Evolutionary conservation across 2,329 filamentous ascomycete genomes (phyloP).

Genomic region (Didymella exigua): DNA sequence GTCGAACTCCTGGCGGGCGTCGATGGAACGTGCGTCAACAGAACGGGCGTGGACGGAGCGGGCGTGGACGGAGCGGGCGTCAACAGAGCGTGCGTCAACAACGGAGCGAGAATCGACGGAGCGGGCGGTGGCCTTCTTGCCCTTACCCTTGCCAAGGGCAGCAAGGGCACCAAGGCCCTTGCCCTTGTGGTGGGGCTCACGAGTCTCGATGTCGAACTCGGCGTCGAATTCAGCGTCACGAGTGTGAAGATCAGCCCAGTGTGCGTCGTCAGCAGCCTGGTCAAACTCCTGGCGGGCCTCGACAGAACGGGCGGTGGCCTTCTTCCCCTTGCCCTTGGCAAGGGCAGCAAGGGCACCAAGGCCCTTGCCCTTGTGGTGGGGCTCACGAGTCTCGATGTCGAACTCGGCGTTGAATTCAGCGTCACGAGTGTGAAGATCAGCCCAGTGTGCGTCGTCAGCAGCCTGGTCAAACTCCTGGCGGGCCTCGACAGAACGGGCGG

Average conservation of each 20-base stretch:
- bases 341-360: no score
- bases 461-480: not conserved
- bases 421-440: not conserved
- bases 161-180: no score
- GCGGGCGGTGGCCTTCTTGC: conserved; percentile 5
- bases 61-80: no score
- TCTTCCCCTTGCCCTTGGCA: no score
- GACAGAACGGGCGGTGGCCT: no score
- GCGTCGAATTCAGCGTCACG: not conserved
- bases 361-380: conserved; percentile 21
- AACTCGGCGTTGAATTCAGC: not conserved
- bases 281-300: conserved; percentile 1
- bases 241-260: not conserved
- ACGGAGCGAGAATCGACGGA: conserved; percentile 2
- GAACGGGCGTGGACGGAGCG: no score
- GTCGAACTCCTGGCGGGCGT: conserved; percentile 10
- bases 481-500: no score
- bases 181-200: conserved; percentile 18
- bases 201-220: not conserved
- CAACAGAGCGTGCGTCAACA: not conserved
- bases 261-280: not conserved
- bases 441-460: not conserved
- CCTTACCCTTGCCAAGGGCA: no score
- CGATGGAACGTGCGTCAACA: no score
- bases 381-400: conserved; percentile 6